Base-by-base conservation (phyloP, 805 yeast species). In the Kluyveromyces aestuarii region DNA sequence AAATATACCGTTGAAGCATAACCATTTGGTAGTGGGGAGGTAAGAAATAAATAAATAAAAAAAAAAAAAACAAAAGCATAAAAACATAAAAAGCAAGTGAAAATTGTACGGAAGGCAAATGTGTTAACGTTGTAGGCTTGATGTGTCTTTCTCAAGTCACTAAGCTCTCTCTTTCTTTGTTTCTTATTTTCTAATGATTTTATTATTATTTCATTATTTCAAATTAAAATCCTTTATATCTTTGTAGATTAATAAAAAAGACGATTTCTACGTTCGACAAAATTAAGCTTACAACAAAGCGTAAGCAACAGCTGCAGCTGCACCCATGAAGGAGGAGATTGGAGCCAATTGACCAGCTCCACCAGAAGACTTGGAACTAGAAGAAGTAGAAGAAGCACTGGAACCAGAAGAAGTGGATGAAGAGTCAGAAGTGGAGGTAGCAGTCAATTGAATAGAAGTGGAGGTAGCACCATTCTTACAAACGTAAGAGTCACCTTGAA, bases 401-500 rank as follows among this genome's bases (percentile, higher is more conserved):
- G 79, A 63, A 44, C 54, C 41, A n/a, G 69, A 45, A 27, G 62
- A 50, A 25, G 57, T 41, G 38, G 68, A 42, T 44, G 69, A 48
- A 46, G 68, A 48, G 19, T 62, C 40, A 19, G 58, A 35, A 40
- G 67, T 45, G 35, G 69, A 55, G 25, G 71, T 51, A 17, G 65
- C 52, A 40, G 67, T 52, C 50, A 66, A 56, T 41, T 67, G 60
- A 50, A 71, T 64, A 38, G 82, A 71, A 48, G 80, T 69, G 33
- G 79, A 68, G 19, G 73, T 61, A 44, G 78, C 66, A 56, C 81
- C 82, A 69, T 82, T 85, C 59, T 76, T 75, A 75, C 95, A 86
- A 61, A 70, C 76, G 75, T 80, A 90, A 61, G 80, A 74, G 75
- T 87, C 88, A 80, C 99, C 99, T 74, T 82, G 88, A 70, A 93